Evolutionary conservation across 768 basidiomycete genomes (phyloP), one percentile per base, ranked within the genome.

Genomic region (Trametes sanguinea): DNA sequence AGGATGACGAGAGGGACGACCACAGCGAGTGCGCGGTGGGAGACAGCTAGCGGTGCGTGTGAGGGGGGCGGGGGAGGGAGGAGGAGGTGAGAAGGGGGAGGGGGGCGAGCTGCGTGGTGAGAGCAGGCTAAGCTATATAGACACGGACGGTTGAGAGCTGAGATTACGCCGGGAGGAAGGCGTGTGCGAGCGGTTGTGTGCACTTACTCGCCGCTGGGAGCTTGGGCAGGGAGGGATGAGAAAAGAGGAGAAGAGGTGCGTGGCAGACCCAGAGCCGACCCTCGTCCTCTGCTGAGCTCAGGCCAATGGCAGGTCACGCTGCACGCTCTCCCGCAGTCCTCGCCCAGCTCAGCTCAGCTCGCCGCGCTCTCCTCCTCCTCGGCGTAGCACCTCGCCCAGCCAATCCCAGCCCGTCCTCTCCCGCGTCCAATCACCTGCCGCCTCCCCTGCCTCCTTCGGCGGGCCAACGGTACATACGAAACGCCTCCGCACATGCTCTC

Each of bases 21-120:
- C 35, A 37, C 35, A 11, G 35, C 22, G 22, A 22, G 22, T 22
- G 22, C 22, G 35, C 35, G 35, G 35, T 37, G 35, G 35, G 35
- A 37, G 35, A 37, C 35, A 37, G 35, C 54, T 16, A 30, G 29
- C 54, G n/a, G 47, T 29, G 43, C 33, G 35, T 37, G 37, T 40
- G 61, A 57, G 61, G 29, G 14, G 52, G 37, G 51, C 9, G 30
- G 30, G 32, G 10, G 29, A 47, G 16, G 51, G 30, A 10, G 27
- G 27, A 50, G 13, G 30, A 29, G 47, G 43, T 35, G 17, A 43
- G 22, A 29, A 4, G 13, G 39, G 29, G 32, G 32, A 35, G 14
- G 17, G 37, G 22, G 35, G 51, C 5, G 22, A 37, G 54, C 30
- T 74, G 69, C 16, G 45, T 40, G 44, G 35, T 35, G 33, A 29